Evolutionary conservation across 2,329 filamentous ascomycete genomes (phyloP).

Genomic region (Aspergillus flavus): DNA sequence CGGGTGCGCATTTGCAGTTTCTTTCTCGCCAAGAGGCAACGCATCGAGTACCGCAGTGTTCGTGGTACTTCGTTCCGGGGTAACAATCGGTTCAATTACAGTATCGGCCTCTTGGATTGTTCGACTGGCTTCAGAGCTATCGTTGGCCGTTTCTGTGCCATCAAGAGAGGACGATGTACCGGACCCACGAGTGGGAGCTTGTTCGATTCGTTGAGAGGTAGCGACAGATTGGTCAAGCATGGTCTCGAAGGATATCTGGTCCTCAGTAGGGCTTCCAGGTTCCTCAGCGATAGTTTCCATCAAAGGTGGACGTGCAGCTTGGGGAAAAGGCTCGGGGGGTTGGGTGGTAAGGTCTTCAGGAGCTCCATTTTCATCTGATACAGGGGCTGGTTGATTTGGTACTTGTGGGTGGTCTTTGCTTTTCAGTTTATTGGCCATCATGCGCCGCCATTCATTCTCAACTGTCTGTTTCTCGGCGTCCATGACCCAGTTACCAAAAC

Average conservation of each 20-base stretch:
- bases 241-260: background rate
- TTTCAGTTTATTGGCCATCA: slow-evolving; percentile 16
- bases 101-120: background rate
- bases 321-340: slow-evolving; percentile 7
- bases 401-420: background rate
- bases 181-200: background rate
- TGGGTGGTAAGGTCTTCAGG: background rate
- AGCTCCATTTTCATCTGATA: slow-evolving; percentile 2
- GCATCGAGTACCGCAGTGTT: background rate
- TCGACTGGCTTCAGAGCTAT: background rate
- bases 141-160: background rate
- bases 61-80: background rate
- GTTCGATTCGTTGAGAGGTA: background rate
- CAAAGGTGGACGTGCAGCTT: slow-evolving; percentile 14
- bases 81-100: background rate
- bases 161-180: background rate
- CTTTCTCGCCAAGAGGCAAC: background rate
- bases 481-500: slow-evolving; percentile 79
- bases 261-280: slow-evolving; percentile 10
- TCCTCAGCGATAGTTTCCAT: slow-evolving; percentile 31
- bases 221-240: background rate
- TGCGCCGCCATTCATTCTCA: slow-evolving; percentile 59
- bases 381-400: background rate
- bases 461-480: slow-evolving; percentile 74
- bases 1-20: background rate